Base-by-base conservation (phyloP, 2,329 filamentous ascomycete species). In the Thermothelomyces thermophilus region DNA sequence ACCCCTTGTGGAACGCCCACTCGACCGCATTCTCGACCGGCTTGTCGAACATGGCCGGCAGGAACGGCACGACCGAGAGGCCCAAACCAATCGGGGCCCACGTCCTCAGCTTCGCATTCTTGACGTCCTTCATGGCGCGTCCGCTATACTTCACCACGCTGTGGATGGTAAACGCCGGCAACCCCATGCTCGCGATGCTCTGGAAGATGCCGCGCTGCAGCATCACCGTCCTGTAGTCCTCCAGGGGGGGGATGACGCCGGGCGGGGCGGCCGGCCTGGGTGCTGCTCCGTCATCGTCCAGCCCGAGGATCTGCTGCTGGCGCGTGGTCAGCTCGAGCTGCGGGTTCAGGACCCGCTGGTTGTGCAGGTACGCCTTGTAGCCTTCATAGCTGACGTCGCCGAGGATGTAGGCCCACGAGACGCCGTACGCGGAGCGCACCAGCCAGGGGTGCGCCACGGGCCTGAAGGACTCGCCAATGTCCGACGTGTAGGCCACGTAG, bases 401-500 rank as follows among this genome's bases (percentile, higher is more conserved):
- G 13, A 90, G 69, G 19, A 98, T 79, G 63, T 98, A 98, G 10
- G 86, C 75, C 93, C 93, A 97, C 2, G 88, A 95, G 36, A 98
- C 74, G 42, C 81, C 91, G 64, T 98, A 98, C 5, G 93, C 93
- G 41, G 80, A 74, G 52, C 84, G 80, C 10, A 98, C 86, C 3
- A 94, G 70, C 61, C 77, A 83, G 0, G 90, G 91, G 64, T 96
- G 90, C 3, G 91, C 90, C 34, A 98, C 79, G 0, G 93, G 93
- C 2, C 93, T 82, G 70, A 98, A 98, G 0, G 87, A 94, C 69
- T 98, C 93, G 65, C 93, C 93, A 56, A 98, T 91, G 63, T 97
- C 91, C 17, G 85, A 90, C 0, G 93, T 97, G 67, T 98, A 98
- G 50, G 93, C 93, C 42, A 98, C 90, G 64, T 98, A 98, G 62